Evolutionary conservation across 192 early-diverging fungal genomes (phyloP).

Genomic region (Geranomyces michiganensis): DNA sequence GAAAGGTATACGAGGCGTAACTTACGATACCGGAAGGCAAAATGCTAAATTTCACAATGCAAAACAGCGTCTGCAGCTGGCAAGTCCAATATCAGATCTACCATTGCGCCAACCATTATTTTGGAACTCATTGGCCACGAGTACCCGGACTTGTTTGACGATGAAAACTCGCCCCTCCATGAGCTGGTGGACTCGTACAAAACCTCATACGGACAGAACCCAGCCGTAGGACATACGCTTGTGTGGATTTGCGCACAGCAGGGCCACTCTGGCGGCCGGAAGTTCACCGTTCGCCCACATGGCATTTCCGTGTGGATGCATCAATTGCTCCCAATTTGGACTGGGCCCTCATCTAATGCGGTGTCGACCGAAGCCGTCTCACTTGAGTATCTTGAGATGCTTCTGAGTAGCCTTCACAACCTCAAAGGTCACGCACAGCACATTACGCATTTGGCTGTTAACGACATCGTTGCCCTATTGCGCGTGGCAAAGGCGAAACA

Average conservation of each 20-base stretch:
- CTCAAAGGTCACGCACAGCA: not conserved
- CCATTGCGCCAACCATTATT: constrained; percentile 11
- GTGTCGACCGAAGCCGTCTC: not conserved
- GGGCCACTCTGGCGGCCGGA: not conserved
- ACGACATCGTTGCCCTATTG: constrained; percentile 5
- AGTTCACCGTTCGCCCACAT: not conserved
- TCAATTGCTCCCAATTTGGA: not conserved
- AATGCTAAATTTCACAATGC: not conserved
- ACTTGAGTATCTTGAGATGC: not conserved
- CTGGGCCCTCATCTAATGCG: not conserved
- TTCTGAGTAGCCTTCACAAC: not conserved
- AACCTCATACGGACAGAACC: constrained; percentile 16
- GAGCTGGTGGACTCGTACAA: constrained; percentile 21
- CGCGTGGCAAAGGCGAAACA: not conserved
- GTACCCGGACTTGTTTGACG: constrained; percentile 9
- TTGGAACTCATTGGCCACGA: constrained; percentile 13
- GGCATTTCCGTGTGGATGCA: not conserved
- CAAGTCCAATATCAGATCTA: not conserved
- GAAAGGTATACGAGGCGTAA: not conserved
- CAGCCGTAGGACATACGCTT: constrained; percentile 25
- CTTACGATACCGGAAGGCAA: not conserved
- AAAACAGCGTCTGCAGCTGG: constrained; percentile 9
- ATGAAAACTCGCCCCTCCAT: not conserved
- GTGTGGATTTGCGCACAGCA: constrained; percentile 23
- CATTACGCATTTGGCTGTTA: not conserved